A percentile compares a stretch with the other conserved stretches of the same genome.
Evolutionary conservation across 257 asterid species (phyloP).

Genomic region (Plantago ovata): DNA sequence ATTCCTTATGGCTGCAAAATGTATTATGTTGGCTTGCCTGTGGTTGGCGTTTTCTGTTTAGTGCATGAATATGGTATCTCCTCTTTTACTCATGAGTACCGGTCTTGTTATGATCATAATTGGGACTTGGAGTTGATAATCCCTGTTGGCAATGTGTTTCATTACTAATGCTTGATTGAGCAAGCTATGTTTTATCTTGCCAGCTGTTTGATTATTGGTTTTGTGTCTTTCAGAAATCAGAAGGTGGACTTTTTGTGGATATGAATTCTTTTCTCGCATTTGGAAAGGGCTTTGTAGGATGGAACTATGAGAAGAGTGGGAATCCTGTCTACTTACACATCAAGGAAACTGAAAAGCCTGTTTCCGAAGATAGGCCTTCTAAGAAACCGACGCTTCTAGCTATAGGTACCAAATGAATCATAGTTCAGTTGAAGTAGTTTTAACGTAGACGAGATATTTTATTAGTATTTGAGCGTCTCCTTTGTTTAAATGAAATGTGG

Average conservation of each 20-base stretch:
- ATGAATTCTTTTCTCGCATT: constrained; percentile 88
- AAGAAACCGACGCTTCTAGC: constrained; percentile 95
- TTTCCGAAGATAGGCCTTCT: constrained; percentile 82
- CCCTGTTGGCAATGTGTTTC: too few species aligned
- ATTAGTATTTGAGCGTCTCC: too few species aligned
- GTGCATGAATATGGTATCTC: too few species aligned
- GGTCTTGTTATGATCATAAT: too few species aligned
- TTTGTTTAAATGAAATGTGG: background rate
- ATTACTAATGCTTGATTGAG: too few species aligned
- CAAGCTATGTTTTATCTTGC: too few species aligned
- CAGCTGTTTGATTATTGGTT: background rate
- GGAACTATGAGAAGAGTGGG: constrained; percentile 93
- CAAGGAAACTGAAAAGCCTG: constrained; percentile 57
- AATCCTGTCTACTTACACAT: constrained; percentile 87
- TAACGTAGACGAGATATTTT: background rate
- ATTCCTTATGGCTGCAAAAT: too few species aligned
- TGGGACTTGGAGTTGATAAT: too few species aligned
- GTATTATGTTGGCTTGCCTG: too few species aligned
- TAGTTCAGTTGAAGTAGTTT: background rate
- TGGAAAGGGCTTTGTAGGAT: constrained; percentile 81
- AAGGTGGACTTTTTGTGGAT: constrained; percentile 87
- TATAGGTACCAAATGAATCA: constrained; percentile 51
- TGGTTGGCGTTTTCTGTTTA: too few species aligned
- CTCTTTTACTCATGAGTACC: too few species aligned
- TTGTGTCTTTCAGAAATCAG: constrained; percentile 59